Base-by-base conservation (phyloP, 2,329 filamentous ascomycete genomes). In the Monilinia fructigena region DNA sequence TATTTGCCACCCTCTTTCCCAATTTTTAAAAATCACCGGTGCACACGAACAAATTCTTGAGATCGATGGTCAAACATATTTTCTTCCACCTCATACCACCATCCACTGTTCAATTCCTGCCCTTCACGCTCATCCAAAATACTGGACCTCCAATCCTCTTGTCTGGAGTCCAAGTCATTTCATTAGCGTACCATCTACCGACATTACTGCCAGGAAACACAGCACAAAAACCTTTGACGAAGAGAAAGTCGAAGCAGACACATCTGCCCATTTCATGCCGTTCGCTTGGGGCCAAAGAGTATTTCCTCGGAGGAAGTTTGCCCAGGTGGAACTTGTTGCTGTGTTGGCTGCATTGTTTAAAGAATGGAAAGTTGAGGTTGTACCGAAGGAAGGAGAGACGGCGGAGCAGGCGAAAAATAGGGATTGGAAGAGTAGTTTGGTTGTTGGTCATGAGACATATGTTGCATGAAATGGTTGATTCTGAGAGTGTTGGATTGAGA, bases 251-350 rank as follows among this genome's bases (percentile, higher is more conserved):
- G 45, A 31, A 20, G 4, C 59, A 28, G 63, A 65, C 4, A 60
- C 54, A 3, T 53, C 63, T 0, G 6, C 48, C 4, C 20, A 59
- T 31, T 60, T 53, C 35, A 59, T 65, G 35, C 47, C 55, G 0
- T 65, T 52, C n/a, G 55, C 31, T 23, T 65, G 55, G 55, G 63
- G 55, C 4, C 63, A 61, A 45, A 35, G 63, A 40, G 55, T 61
- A 0, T 66, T 12, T 28, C 63, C 55, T 7, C 48, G 55, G 8
- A 66, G 38, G 12, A 59, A 31, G 12, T 62, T 55, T 4, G 55
- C 48, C 5, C 64, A 55, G 26, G 64, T 66, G 4, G 55, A 66
- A 16, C 14, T 54, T 0, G 63, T 66, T 12, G 26, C 48, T 35
- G 26, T 40, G 7, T 16, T 66, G 5, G 55, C 55, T 12, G 20